Percentiles rank a stretch among this genome's conserved stretches.
phyloP scores from a whole-genome alignment of 495 filamentous ascomycete genomes.

The Collariella sp. region DNA sequence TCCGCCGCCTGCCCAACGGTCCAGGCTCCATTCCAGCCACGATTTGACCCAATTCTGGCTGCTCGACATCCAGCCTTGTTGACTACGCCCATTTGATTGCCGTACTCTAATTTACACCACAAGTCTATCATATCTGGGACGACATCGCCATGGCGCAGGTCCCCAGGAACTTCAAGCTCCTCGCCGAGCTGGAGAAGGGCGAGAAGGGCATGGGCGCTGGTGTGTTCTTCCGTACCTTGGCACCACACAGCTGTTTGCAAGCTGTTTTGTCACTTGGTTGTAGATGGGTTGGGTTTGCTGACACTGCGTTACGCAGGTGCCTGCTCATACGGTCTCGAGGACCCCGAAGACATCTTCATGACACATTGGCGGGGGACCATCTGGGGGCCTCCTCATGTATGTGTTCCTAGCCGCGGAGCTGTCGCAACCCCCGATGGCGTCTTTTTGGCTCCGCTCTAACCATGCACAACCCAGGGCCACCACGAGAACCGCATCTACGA shows the following conservation, averaged over 20 bases:
- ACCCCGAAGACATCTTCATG: constrained; percentile 94
- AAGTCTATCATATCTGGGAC: background rate
- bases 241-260: background rate
- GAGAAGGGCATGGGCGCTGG: constrained; percentile 95
- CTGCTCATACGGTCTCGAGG: constrained; percentile 91
- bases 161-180: constrained; percentile 87
- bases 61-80: background rate
- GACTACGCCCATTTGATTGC: background rate
- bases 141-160: constrained; percentile 54
- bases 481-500: constrained; percentile 99
- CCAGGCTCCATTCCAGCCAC: background rate
- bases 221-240: constrained; percentile 28
- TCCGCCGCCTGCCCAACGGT: background rate
- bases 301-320: constrained; percentile 52
- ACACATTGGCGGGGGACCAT: constrained; percentile 98
- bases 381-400: constrained; percentile 88
- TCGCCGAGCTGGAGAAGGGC: constrained; percentile 97
- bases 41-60: background rate
- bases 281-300: background rate
- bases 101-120: background rate
- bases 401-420: background rate
- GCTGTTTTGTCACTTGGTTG: background rate
- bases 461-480: constrained; percentile 52
- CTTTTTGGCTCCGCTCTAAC: constrained; percentile 3
- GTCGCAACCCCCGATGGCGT: background rate